phyloP scores from a whole-genome alignment of 2,329 filamentous ascomycete species.

The Aplosporella prunicola region DNA sequence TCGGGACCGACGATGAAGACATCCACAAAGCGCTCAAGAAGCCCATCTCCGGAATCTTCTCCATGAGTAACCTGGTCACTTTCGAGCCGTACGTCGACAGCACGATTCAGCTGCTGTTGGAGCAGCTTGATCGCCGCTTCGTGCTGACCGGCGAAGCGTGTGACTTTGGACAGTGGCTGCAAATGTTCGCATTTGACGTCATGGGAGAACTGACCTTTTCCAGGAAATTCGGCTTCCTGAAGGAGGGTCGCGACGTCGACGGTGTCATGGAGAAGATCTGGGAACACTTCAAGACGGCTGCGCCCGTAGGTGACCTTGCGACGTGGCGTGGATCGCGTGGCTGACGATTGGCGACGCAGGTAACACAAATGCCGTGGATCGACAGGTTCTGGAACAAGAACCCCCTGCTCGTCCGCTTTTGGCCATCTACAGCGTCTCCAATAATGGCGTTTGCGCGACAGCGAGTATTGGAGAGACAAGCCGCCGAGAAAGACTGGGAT shows the following conservation, averaged over 20 bases:
- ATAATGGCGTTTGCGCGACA: slow-evolving; percentile 1
- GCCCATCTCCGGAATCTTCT: slow-evolving; percentile 11
- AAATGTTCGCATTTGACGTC: slow-evolving; percentile 18
- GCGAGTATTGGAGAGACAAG: not conserved
- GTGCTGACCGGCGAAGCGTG: not conserved
- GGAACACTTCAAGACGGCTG: slow-evolving; percentile 24
- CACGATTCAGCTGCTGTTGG: slow-evolving; percentile 19
- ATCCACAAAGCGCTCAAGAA: slow-evolving; percentile 15
- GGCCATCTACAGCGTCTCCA: not conserved
- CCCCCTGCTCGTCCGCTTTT: not conserved
- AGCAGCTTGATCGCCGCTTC: slow-evolving; percentile 14
- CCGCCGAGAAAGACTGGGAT: not conserved
- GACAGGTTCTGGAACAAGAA: slow-evolving; percentile 6
- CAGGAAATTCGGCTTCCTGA: slow-evolving; percentile 13
- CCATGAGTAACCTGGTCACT: slow-evolving; percentile 19
- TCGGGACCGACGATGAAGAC: slow-evolving; percentile 14
- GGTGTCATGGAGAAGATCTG: slow-evolving; percentile 2
- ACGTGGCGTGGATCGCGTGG: too few relatives aligned
- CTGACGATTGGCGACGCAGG: too few relatives aligned
- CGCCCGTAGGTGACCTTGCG: too few relatives aligned
- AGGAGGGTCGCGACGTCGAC: slow-evolving; percentile 11
- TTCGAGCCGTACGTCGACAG: slow-evolving; percentile 18
- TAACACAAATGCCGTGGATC: slow-evolving; percentile 9
- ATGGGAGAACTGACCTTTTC: slow-evolving; percentile 15
- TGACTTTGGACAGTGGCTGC: slow-evolving; percentile 33